Evolutionary conservation across 805 yeast genomes (phyloP).

Genomic region (Zygotorulaspora sp.): DNA sequence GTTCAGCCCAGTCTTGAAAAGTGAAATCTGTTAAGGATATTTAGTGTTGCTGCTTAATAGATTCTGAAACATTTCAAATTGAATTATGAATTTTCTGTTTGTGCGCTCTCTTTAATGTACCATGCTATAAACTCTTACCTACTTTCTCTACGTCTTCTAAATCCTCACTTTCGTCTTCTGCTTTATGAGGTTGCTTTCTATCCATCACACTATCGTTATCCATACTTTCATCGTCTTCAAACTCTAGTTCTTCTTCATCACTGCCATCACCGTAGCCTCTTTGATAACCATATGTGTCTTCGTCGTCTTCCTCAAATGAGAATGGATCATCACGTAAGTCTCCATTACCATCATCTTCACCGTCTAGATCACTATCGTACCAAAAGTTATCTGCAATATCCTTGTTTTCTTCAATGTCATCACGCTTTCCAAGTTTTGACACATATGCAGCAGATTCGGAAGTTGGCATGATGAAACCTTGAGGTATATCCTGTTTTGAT

Average conservation of each 20-base stretch:
- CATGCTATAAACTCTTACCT: conserved; percentile 19
- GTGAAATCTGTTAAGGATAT: too few relatives aligned
- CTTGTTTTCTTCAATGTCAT: conserved; percentile 42
- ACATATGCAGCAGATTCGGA: conserved; percentile 52
- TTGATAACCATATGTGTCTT: conserved; percentile 45
- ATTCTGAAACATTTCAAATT: too few relatives aligned
- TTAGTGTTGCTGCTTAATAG: too few relatives aligned
- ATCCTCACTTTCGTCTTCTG: conserved; percentile 35
- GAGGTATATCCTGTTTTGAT: conserved; percentile 81
- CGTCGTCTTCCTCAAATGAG: conserved; percentile 49
- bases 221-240: conserved; percentile 33
- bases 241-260: conserved; percentile 40
- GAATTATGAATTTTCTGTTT: conserved; percentile 4
- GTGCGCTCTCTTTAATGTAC: conserved; percentile 3
- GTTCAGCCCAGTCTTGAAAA: too few relatives aligned
- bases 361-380: conserved; percentile 69
- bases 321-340: conserved; percentile 40
- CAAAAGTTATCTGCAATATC: conserved; percentile 78
- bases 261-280: conserved; percentile 35
- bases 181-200: conserved; percentile 33
- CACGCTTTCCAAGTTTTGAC: conserved; percentile 26
- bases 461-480: conserved; percentile 77
- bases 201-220: conserved; percentile 36
- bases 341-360: conserved; percentile 58
- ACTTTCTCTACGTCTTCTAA: conserved; percentile 30